phyloP scores from a whole-genome alignment of 345 rosid genomes.

The Cardamine resedifolia region DNA sequence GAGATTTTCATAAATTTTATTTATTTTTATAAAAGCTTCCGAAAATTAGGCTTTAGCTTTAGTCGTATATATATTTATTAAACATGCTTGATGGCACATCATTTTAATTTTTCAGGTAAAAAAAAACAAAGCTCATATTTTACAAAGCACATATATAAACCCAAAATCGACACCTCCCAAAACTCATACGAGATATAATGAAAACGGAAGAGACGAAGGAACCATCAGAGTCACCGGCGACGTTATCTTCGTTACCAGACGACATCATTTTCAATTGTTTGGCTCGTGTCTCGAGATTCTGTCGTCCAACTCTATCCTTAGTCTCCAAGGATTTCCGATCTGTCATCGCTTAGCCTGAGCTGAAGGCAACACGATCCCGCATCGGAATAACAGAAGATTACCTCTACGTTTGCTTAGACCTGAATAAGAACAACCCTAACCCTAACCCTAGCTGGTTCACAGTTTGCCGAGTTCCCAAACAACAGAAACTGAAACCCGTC shows the following conservation, averaged over 20 bases:
- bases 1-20: too few relatives aligned
- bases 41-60: too few relatives aligned
- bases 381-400: background rate
- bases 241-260: slow-evolving; percentile 51
- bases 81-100: too few relatives aligned
- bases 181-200: too few relatives aligned
- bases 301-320: slow-evolving; percentile 50
- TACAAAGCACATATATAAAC: too few relatives aligned
- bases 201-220: too few relatives aligned
- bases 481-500: slow-evolving; percentile 38
- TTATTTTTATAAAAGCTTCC: too few relatives aligned
- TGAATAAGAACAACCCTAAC: background rate
- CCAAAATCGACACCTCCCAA: too few relatives aligned
- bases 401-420: background rate
- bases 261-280: slow-evolving; percentile 61
- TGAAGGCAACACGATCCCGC: background rate
- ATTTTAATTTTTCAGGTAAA: too few relatives aligned
- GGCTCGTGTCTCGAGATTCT: slow-evolving; percentile 56
- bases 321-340: slow-evolving; percentile 55
- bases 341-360: slow-evolving; percentile 48
- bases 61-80: too few relatives aligned
- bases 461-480: slow-evolving; percentile 20
- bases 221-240: too few relatives aligned
- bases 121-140: too few relatives aligned
- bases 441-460: slow-evolving; percentile 42